These are phyloP conservation scores for Cercis canadensis DNA, from an alignment of 306 rosid species.

Conservation along the genomic window DNA sequence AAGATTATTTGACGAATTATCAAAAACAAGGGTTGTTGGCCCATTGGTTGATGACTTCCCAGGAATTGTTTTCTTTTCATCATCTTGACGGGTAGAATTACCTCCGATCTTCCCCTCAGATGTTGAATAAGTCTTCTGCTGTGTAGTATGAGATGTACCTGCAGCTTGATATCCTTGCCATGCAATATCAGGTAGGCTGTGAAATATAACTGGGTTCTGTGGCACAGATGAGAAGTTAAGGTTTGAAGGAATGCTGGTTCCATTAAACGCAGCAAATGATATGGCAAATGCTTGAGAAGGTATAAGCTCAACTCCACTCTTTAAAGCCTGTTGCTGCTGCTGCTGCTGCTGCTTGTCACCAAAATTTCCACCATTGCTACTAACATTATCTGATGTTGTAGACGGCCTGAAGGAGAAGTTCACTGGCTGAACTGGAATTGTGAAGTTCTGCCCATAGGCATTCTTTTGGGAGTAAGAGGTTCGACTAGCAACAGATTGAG, in stretches of 20 bases:
- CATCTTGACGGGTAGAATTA: slow-evolving; percentile 48
- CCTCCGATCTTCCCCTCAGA: slow-evolving; percentile 55
- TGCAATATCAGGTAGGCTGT: slow-evolving; percentile 56
- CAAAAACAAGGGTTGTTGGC: slow-evolving; percentile 70
- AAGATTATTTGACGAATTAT: slow-evolving; percentile 65
- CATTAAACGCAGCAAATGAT: slow-evolving; percentile 59
- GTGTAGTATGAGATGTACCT: slow-evolving; percentile 48
- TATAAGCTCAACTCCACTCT: slow-evolving; percentile 54
- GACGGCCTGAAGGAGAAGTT: slow-evolving; percentile 66
- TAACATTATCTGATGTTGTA: slow-evolving; percentile 43
- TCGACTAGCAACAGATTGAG: slow-evolving; percentile 49
- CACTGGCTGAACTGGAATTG: slow-evolving; percentile 64
- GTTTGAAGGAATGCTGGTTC: slow-evolving; percentile 49
- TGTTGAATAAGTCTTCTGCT: slow-evolving; percentile 50
- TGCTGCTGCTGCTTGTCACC: slow-evolving; percentile 56
- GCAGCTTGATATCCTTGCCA: slow-evolving; percentile 57
- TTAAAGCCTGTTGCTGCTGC: slow-evolving; percentile 50
- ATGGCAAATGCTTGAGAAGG: slow-evolving; percentile 71
- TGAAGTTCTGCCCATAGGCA: slow-evolving; percentile 52
- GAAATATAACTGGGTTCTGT: slow-evolving; percentile 53
- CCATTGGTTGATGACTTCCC: slow-evolving; percentile 49
- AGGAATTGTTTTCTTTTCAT: slow-evolving; percentile 53
- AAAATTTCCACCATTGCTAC: slow-evolving; percentile 48
- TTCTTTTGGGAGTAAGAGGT: slow-evolving; percentile 48
- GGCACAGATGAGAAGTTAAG: slow-evolving; percentile 57